These are phyloP conservation scores for Cantharellus anzutake DNA, from an alignment of 768 basidiomycete genomes.

Conservation along the genomic window DNA sequence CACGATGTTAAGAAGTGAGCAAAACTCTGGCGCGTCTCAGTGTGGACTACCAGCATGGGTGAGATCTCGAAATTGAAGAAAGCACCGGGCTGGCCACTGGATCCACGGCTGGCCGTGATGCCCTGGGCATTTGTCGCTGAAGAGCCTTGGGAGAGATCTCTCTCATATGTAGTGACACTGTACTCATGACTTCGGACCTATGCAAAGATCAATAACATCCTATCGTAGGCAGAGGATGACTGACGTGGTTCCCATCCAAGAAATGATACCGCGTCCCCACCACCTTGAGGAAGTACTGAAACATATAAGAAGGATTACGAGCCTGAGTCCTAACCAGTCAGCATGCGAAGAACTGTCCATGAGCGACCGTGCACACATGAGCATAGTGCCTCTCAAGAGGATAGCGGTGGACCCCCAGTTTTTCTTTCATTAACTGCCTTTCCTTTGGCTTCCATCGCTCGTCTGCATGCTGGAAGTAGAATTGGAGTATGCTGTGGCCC, in stretches of 20 bases:
- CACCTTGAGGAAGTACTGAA: conserved; percentile 98
- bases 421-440: conserved; percentile 24
- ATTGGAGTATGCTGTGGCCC: conserved; percentile 65
- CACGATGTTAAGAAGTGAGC: conserved; percentile 97
- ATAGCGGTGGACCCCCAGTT: conserved; percentile 51
- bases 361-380: conserved; percentile 24
- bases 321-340: conserved; percentile 28
- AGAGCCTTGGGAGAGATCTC: conserved; percentile 53
- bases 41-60: conserved; percentile 84
- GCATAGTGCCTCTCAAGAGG: conserved; percentile 49
- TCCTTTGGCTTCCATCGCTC: conserved; percentile 5
- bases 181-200: conserved; percentile 86
- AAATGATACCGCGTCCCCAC: conserved; percentile 88
- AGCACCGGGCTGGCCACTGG: conserved; percentile 55
- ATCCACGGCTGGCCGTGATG: conserved; percentile 43
- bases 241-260: conserved; percentile 49
- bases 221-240: conserved; percentile 12
- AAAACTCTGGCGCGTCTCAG: conserved; percentile 82
- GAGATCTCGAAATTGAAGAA: conserved; percentile 96
- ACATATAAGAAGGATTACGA: conserved; percentile 72
- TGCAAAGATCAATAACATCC: background rate
- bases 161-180: conserved; percentile 89
- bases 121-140: conserved; percentile 18
- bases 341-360: conserved; percentile 16
- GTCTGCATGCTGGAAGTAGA: conserved; percentile 47